Conservation (phyloP, 2,329 filamentous ascomycete species). For the Pseudopyricularia javanii region DNA sequence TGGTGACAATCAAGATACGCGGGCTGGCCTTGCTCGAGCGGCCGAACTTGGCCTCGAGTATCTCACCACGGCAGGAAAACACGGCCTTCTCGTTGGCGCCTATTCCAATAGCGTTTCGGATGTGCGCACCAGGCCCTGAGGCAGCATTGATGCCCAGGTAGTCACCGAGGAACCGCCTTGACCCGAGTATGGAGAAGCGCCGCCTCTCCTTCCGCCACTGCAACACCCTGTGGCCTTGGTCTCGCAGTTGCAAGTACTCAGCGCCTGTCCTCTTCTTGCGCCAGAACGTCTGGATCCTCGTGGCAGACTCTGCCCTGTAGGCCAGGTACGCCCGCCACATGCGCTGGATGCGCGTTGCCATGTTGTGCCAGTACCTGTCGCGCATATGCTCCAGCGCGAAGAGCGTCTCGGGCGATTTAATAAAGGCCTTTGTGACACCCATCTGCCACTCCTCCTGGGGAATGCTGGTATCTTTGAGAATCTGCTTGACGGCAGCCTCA, state of each 20-base stretch:
- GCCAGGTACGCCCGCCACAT: slow-evolving; percentile 95
- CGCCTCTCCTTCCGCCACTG: slow-evolving; percentile 81
- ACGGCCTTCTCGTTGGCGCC: slow-evolving; percentile 60
- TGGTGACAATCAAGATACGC: slow-evolving; percentile 73
- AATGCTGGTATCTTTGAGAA: slow-evolving; percentile 92
- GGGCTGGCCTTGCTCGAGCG: slow-evolving; percentile 89
- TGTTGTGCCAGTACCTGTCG: slow-evolving; percentile 98
- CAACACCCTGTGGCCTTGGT: slow-evolving; percentile 74
- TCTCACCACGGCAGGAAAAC: slow-evolving; percentile 85
- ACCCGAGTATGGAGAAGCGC: slow-evolving; percentile 82
- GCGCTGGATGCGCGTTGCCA: slow-evolving; percentile 94
- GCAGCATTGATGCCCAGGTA: slow-evolving; percentile 80
- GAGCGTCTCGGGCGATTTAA: slow-evolving; percentile 93
- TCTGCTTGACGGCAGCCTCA: slow-evolving; percentile 78
- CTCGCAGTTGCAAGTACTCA: slow-evolving; percentile 77
- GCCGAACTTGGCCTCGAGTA: slow-evolving; percentile 89
- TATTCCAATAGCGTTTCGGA: slow-evolving; percentile 64
- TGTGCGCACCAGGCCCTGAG: slow-evolving; percentile 67
- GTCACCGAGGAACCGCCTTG: slow-evolving; percentile 84
- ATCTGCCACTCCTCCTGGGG: slow-evolving; percentile 93
- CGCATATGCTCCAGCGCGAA: slow-evolving; percentile 97
- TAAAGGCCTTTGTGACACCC: slow-evolving; percentile 93
- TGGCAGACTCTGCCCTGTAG: slow-evolving; percentile 85
- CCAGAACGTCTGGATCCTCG: slow-evolving; percentile 91
- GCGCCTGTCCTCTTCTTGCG: slow-evolving; percentile 82